Base-by-base conservation (phyloP, 257 asterid genomes). In the Haberlea rhodopensis region DNA sequence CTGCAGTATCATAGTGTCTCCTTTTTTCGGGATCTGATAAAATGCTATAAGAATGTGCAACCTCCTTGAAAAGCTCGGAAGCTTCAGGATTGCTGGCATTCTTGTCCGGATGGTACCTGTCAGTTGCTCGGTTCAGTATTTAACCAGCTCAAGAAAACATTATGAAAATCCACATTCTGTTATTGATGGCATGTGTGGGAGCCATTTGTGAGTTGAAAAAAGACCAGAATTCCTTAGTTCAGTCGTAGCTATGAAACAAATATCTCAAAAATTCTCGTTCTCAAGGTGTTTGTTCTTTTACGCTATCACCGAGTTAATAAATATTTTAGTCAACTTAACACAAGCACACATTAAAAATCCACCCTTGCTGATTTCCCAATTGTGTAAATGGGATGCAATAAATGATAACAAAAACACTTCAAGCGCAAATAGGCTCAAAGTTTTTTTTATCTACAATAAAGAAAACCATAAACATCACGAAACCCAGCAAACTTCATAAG, bases 31-130 rank as follows among this genome's bases (percentile, higher is more conserved):
- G 82, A 60, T 82, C 82, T 4, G 84, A 82, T 54, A 82, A 64
- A 66, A 82, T 76, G 75, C 80, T 76, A 52, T 82, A 82, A 37
- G 87, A 82, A 73, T 74, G 79, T 51, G 87, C 87, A 40, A 82
- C 84, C 72, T 79, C 84, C 64, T 82, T 82, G 71, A 82, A n/a
- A 28, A 65, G 79, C 51, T 82, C 87, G 10, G 87, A 82, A 58
- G 87, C 87, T 73, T 82, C 87, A 26, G 84, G 84, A 68, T 82
- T 82, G 64, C 69, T 71, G 48, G 79, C 82, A 71, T 79, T 79
- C 68, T 82, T 82, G 69, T 82, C 87, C 8, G 87, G 87, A 72
- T 82, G 87, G 65, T 82, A 82, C 69, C 87, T 82, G 76, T 61
- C 65, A 51, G 40, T 51, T 46, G 59, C 54, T 61, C 48, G 13